These are phyloP conservation scores for Botryobasidium botryosum DNA, from an alignment of 768 basidiomycete species.

Conservation along the genomic window DNA sequence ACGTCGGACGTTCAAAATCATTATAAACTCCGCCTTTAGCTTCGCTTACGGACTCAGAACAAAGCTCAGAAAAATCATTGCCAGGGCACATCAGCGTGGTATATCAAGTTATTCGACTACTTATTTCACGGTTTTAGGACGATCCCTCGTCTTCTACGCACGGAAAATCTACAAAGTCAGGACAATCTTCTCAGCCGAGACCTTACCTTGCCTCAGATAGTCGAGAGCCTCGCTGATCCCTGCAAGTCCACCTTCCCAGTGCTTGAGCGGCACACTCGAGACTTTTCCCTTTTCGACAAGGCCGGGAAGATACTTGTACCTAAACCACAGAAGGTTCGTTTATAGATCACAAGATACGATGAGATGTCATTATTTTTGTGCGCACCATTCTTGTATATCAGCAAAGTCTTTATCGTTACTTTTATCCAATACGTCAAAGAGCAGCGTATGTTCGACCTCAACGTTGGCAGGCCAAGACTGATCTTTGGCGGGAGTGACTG, in stretches of 20 bases:
- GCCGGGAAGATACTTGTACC: background rate
- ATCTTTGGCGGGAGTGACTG: no score
- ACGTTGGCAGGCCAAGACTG: background rate
- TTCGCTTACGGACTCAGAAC: no score
- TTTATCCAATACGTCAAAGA: background rate
- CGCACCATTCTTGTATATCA: background rate
- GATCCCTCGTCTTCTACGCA: no score
- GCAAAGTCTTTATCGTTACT: background rate
- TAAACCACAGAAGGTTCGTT: background rate
- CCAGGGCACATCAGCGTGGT: no score
- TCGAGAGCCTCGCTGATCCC: conserved; percentile 11
- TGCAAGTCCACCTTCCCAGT: conserved; percentile 8
- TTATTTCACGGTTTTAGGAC: no score
- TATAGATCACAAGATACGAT: background rate
- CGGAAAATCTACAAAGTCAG: no score
- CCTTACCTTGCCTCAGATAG: conserved; percentile 12
- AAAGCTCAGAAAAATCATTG: no score
- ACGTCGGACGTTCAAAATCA: no score
- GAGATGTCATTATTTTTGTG: background rate
- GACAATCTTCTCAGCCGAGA: conserved; percentile 12
- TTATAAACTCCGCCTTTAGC: no score
- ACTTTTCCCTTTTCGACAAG: conserved; percentile 1
- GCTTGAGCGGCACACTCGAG: conserved; percentile 4
- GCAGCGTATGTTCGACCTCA: background rate
- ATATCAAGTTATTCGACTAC: no score